A percentile compares a stretch with the other conserved stretches of the same genome.
These are phyloP conservation scores for Alternaria arbusti DNA, from an alignment of 2,329 filamentous ascomycete species.

Conservation along the genomic window DNA sequence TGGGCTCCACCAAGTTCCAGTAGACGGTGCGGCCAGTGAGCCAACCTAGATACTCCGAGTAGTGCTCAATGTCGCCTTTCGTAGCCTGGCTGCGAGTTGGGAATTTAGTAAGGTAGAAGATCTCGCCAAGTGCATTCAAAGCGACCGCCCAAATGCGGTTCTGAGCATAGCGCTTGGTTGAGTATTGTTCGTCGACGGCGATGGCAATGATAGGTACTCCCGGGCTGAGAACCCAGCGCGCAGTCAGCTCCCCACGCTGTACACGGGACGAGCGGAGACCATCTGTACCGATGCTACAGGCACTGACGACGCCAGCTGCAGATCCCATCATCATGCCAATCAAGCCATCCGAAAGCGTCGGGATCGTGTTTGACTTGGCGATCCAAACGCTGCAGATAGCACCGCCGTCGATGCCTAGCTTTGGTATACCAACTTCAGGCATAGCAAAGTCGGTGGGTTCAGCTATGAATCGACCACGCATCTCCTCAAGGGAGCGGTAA, in stretches of 20 bases:
- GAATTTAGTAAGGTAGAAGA: conserved; percentile 80
- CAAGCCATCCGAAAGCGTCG: conserved; percentile 74
- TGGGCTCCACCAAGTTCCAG: conserved; percentile 82
- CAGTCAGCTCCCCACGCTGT: conserved; percentile 77
- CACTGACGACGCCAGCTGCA: conserved; percentile 79
- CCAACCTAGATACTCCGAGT: conserved; percentile 74
- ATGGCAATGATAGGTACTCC: conserved; percentile 90
- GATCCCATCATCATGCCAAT: conserved; percentile 85
- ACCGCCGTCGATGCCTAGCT: conserved; percentile 72
- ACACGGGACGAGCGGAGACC: conserved; percentile 67
- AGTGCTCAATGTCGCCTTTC: conserved; percentile 58
- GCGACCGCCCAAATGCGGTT: conserved; percentile 87
- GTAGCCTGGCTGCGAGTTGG: conserved; percentile 63
- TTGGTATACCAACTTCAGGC: conserved; percentile 76
- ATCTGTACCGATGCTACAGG: conserved; percentile 75
- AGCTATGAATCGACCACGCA: conserved; percentile 76
- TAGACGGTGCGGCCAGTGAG: conserved; percentile 75
- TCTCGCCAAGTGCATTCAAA: conserved; percentile 91
- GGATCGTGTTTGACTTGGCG: conserved; percentile 77
- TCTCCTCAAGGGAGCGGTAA: conserved; percentile 76
- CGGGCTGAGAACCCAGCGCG: conserved; percentile 87
- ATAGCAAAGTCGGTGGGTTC: conserved; percentile 66
- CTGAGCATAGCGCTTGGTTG: conserved; percentile 69
- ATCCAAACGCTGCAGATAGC: conserved; percentile 86
- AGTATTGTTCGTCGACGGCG: conserved; percentile 83